Base-by-base conservation (phyloP, 2,329 filamentous ascomycete genomes). In the Cytospora schulzeri region DNA sequence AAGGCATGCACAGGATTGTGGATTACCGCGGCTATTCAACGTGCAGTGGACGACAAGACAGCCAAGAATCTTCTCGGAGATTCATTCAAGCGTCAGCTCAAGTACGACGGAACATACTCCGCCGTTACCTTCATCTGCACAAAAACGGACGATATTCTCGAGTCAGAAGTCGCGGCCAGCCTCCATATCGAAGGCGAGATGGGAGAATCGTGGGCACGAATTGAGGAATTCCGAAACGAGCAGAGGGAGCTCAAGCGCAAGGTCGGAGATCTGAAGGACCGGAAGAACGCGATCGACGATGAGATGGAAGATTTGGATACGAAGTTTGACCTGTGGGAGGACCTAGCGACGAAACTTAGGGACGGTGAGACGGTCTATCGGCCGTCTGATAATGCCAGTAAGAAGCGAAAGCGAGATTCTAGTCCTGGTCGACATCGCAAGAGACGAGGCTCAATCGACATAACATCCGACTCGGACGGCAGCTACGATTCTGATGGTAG, bases 21-120 rank as follows among this genome's bases (percentile, higher is more conserved):
- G 84, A 83, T 88, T 58, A 82, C 88, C n/a, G 84, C 85, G 1
- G 84, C 85, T 0, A 88, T 89, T 63, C 84, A 78, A 45, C 76
- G 86, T 15, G 84, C 84, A 1, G 84, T 89, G 1, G 83, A 88
- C 66, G 83, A 87, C 68, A 85, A 86, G 69, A 79, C 82, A 2
- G 85, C 85, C 0, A 83, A 84, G 63, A 79, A 77, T 0, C 74
- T 89, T 1, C 75, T 88, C 9, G 85, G 84, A 0, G 78, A 85
- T 22, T 78, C 79, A 0, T 87, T 87, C 75, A 85, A 83, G 69
- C 77, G 81, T 0, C 86, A 88, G 68, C 74, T 89, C 3, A 83
- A 86, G 63, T 84, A 84, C 69, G 86, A 89, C 64, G 82, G 83
- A 2, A 79, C 76, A 0, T 84, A 84, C 61, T 79, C 75, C 8